Evolutionary conservation across 306 rosid genomes (phyloP).

Genomic region (Elaeagnus macrophylla): DNA sequence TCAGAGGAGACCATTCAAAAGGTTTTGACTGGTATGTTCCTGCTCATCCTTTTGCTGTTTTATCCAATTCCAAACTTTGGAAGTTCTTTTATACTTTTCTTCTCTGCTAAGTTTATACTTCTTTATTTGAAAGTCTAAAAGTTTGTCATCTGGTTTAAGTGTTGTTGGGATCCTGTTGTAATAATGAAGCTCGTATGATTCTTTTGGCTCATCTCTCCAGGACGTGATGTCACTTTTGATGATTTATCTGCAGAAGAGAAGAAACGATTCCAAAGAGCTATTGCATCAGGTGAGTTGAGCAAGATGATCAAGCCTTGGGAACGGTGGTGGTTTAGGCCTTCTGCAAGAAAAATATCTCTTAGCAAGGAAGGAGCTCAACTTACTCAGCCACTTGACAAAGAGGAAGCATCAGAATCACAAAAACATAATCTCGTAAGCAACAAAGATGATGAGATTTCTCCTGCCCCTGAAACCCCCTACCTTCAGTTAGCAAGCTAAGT

Average conservation of each 20-base stretch:
- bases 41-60: background rate
- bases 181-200: constrained; percentile 23
- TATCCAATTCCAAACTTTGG: constrained; percentile 7
- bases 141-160: too few species aligned
- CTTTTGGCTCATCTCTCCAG: constrained; percentile 29
- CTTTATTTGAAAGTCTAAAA: too few species aligned
- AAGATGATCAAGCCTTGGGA: constrained; percentile 93
- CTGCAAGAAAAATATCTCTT: constrained; percentile 57
- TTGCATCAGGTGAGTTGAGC: constrained; percentile 79
- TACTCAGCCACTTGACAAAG: constrained; percentile 41
- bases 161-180: too few species aligned
- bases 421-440: constrained; percentile 23
- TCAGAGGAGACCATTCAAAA: constrained; percentile 60
- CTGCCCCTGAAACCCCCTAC: constrained; percentile 60
- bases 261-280: constrained; percentile 68
- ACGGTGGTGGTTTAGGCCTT: constrained; percentile 83
- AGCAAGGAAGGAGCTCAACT: constrained; percentile 77
- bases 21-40: constrained; percentile 47
- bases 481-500: constrained; percentile 62
- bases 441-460: constrained; percentile 45
- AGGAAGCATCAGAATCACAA: constrained; percentile 16
- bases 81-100: background rate
- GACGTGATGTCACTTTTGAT: constrained; percentile 58
- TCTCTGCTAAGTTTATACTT: background rate
- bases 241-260: constrained; percentile 71